Percentiles rank a stretch among this genome's conserved stretches.
Evolutionary conservation across 345 rosid species (phyloP).

Genomic region (Eucalyptus dawsonii): DNA sequence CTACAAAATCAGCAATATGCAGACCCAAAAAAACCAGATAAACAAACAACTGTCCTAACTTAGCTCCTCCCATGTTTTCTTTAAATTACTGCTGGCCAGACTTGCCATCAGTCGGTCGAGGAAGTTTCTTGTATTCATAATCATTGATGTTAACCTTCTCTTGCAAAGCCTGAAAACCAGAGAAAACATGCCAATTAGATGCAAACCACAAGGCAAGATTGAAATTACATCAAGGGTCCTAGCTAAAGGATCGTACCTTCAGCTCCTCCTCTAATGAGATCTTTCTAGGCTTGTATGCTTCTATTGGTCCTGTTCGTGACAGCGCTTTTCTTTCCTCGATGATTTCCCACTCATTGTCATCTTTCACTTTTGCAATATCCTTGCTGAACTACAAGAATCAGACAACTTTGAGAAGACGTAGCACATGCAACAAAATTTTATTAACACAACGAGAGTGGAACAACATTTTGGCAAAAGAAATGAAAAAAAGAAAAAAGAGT

Average conservation of each 20-base stretch:
- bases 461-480: neutral
- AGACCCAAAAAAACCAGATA: neutral
- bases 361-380: conserved; percentile 81
- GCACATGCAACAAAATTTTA: neutral
- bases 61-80: neutral
- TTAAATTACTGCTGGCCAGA: conserved; percentile 7
- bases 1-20: neutral
- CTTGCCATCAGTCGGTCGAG: conserved; percentile 57
- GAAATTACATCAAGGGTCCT: neutral
- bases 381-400: conserved; percentile 43
- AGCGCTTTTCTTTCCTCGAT: conserved; percentile 68
- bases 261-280: conserved; percentile 76
- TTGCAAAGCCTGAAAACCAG: conserved; percentile 46
- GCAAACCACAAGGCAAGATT: neutral
- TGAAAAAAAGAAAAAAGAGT: neutral
- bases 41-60: neutral
- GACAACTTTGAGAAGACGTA: neutral
- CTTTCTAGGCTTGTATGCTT: conserved; percentile 69
- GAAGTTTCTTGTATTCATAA: conserved; percentile 80
- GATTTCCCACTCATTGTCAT: conserved; percentile 88
- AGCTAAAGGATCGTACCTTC: conserved; percentile 31
- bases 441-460: neutral
- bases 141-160: conserved; percentile 67
- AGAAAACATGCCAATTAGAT: neutral
- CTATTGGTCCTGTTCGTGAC: conserved; percentile 67